A percentile compares a stretch with the other conserved stretches of the same genome.
Evolutionary conservation across 805 yeast genomes (phyloP).

Genomic region (Ogataea trehalophila): DNA sequence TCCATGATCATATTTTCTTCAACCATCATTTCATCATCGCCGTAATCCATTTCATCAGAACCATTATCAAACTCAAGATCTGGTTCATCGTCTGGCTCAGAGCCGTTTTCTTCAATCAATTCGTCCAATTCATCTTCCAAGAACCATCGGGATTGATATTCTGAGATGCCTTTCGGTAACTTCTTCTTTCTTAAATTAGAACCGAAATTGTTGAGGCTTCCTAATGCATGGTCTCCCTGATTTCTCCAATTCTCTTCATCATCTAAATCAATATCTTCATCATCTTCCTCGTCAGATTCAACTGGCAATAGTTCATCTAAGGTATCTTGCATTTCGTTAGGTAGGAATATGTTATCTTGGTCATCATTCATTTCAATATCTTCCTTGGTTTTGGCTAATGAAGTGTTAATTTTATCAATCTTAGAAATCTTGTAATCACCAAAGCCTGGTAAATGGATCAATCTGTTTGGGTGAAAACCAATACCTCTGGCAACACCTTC

Average conservation of each 20-base stretch:
- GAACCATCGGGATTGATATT: conserved; percentile 73
- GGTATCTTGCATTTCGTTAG: conserved; percentile 45
- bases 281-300: conserved; percentile 40
- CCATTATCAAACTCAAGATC: conserved; percentile 21
- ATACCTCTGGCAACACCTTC: conserved; percentile 85
- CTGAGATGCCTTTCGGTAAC: conserved; percentile 69
- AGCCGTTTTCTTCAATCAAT: conserved; percentile 35
- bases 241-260: conserved; percentile 28
- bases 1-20: conserved; percentile 16
- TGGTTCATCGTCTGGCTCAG: conserved; percentile 31
- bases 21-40: conserved; percentile 43
- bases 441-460: conserved; percentile 80
- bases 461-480: conserved; percentile 72
- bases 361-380: conserved; percentile 11
- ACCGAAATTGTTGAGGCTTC: conserved; percentile 9
- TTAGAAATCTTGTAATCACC: conserved; percentile 82
- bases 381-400: conserved; percentile 6
- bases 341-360: conserved; percentile 26
- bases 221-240: conserved; percentile 8
- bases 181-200: conserved; percentile 31
- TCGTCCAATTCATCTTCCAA: conserved; percentile 53
- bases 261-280: conserved; percentile 27
- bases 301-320: conserved; percentile 58
- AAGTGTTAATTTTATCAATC: conserved; percentile 46
- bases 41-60: conserved; percentile 32